Conservation (phyloP, 2,329 filamentous ascomycete genomes). For the Cladosporium sp. region DNA sequence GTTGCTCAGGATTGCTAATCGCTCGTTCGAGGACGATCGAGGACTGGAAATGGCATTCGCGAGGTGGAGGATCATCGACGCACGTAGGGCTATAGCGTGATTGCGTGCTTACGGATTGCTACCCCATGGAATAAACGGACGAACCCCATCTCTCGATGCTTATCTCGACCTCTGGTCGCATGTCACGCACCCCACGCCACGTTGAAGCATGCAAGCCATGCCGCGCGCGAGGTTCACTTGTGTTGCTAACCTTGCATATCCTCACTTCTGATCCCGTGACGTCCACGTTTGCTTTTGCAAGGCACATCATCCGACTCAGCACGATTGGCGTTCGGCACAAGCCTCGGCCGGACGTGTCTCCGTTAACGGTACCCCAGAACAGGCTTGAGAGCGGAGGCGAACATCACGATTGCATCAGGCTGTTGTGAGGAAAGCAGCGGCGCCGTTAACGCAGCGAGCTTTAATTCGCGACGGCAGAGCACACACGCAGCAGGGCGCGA, state of each 20-base stretch:
- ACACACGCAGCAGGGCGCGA: background rate
- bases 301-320: background rate
- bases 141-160: constrained; percentile 8
- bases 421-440: background rate
- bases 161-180: constrained; percentile 12
- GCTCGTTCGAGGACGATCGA: background rate
- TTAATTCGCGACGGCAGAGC: background rate
- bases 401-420: background rate
- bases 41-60: background rate
- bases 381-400: background rate
- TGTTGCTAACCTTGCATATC: background rate
- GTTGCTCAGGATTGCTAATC: background rate
- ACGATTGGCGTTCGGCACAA: background rate
- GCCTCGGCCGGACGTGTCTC: background rate
- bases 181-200: constrained; percentile 9
- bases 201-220: background rate
- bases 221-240: background rate
- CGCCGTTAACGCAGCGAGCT: background rate
- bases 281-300: background rate
- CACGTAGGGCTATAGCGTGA: constrained; percentile 5
- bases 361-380: background rate
- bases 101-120: constrained; percentile 13
- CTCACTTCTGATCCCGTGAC: constrained; percentile 2
- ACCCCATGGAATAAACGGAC: constrained; percentile 11
- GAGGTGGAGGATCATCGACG: constrained; percentile 1